Percentiles rank a stretch among this genome's conserved stretches.
phyloP scores from a whole-genome alignment of 805 yeast genomes.

The Starmerella roubikii region DNA sequence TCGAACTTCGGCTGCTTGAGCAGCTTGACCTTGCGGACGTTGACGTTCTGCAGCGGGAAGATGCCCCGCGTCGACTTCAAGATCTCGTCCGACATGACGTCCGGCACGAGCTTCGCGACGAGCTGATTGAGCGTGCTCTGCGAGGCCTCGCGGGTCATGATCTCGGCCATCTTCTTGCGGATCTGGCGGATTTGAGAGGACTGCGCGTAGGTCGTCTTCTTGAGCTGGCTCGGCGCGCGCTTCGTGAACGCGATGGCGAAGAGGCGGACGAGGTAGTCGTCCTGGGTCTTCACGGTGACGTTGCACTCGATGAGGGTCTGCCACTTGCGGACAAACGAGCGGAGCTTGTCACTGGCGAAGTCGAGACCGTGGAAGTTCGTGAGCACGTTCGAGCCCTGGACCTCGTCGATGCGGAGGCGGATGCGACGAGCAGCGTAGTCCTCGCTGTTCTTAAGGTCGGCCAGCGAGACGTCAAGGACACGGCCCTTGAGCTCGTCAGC shows the following conservation, averaged over 20 bases:
- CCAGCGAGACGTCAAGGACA: slow-evolving; percentile 87
- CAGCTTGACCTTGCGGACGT: slow-evolving; percentile 97
- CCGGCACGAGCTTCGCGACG: slow-evolving; percentile 94
- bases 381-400: slow-evolving; percentile 94
- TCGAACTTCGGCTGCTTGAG: slow-evolving; percentile 98
- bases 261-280: slow-evolving; percentile 91
- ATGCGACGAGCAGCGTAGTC: slow-evolving; percentile 97
- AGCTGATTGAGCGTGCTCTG: slow-evolving; percentile 92
- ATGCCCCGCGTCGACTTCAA: slow-evolving; percentile 90
- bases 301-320: slow-evolving; percentile 96
- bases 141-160: slow-evolving; percentile 91
- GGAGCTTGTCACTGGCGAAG: slow-evolving; percentile 94
- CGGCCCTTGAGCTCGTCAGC: slow-evolving; percentile 98
- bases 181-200: slow-evolving; percentile 93
- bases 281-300: slow-evolving; percentile 95
- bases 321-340: slow-evolving; percentile 98
- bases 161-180: slow-evolving; percentile 91
- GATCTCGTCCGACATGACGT: slow-evolving; percentile 96
- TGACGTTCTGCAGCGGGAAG: slow-evolving; percentile 96
- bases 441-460: slow-evolving; percentile 97
- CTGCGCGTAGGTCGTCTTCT: slow-evolving; percentile 97
- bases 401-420: slow-evolving; percentile 96
- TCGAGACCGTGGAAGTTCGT: slow-evolving; percentile 99
- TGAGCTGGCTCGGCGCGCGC: slow-evolving; percentile 92
- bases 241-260: slow-evolving; percentile 98